Conservation (phyloP, 495 filamentous ascomycete genomes). For the Penicillium steckii region DNA sequence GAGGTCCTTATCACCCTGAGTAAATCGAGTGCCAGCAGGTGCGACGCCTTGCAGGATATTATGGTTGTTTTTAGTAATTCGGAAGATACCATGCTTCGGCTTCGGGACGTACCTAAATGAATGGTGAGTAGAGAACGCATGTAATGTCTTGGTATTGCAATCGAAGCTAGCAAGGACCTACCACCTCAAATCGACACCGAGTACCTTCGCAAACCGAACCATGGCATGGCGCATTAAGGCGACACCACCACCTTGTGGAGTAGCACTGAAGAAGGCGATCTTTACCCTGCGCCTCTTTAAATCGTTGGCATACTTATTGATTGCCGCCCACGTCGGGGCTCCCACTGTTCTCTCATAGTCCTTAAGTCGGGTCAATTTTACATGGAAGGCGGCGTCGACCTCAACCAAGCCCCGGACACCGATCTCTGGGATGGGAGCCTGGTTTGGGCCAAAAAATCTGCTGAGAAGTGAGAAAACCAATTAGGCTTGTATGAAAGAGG, state of each 20-base stretch:
- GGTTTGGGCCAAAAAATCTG: slow-evolving; percentile 77
- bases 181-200: slow-evolving; percentile 75
- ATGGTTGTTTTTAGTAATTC: slow-evolving; percentile 87
- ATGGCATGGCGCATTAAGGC: slow-evolving; percentile 87
- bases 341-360: slow-evolving; percentile 65
- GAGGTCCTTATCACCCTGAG: slow-evolving; percentile 53
- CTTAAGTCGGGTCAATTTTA: slow-evolving; percentile 56
- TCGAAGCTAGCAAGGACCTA: slow-evolving; percentile 38
- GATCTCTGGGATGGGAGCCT: slow-evolving; percentile 69
- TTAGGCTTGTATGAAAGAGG: slow-evolving; percentile 18
- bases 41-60: slow-evolving; percentile 89
- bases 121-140: not conserved
- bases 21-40: slow-evolving; percentile 60
- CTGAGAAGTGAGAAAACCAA: slow-evolving; percentile 14
- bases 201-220: slow-evolving; percentile 62
- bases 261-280: slow-evolving; percentile 83
- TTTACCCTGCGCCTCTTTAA: slow-evolving; percentile 66
- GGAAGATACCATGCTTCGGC: slow-evolving; percentile 81
- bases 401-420: slow-evolving; percentile 71
- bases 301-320: slow-evolving; percentile 63
- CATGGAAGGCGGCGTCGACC: slow-evolving; percentile 66
- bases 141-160: too few relatives aligned
- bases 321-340: slow-evolving; percentile 63
- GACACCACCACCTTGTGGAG: slow-evolving; percentile 85
- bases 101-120: slow-evolving; percentile 82